A percentile compares a stretch with the other conserved stretches of the same genome.
Evolutionary conservation across 495 filamentous ascomycete genomes (phyloP).

Genomic region (Daldinia bambusicola): DNA sequence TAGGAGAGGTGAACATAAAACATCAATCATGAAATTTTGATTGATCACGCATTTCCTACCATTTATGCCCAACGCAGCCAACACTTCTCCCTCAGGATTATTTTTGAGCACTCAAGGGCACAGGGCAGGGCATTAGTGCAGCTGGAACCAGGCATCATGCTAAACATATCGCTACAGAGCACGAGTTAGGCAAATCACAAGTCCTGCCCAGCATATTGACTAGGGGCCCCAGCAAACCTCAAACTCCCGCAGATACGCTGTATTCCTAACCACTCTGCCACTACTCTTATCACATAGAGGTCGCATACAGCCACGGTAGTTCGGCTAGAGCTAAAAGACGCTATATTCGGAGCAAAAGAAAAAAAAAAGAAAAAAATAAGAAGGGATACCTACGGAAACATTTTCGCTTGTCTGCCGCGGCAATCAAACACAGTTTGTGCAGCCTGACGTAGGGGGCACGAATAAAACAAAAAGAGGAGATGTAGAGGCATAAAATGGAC

Average conservation of each 20-base stretch:
- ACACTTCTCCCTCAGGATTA: conserved; percentile 2
- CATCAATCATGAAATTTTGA: conserved; percentile 3
- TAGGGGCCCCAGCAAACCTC: conserved; percentile 8
- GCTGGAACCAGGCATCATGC: conserved; percentile 14
- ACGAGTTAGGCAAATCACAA: conserved; percentile 34
- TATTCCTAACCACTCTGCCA: conserved; percentile 8
- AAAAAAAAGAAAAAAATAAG: conserved; percentile 19
- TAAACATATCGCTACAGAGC: conserved; percentile 19
- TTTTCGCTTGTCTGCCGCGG: conserved; percentile 29
- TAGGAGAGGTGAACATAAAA: too few relatives aligned
- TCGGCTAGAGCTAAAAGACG: background rate
- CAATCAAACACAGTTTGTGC: conserved; percentile 27
- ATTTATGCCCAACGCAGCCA: conserved; percentile 1
- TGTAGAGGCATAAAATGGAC: conserved; percentile 15
- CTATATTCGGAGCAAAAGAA: too few relatives aligned
- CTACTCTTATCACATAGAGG: background rate
- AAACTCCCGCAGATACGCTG: conserved; percentile 27
- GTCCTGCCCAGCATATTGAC: conserved; percentile 29
- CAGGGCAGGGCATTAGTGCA: conserved; percentile 5
- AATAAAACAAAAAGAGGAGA: background rate
- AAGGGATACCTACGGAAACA: conserved; percentile 3
- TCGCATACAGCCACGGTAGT: background rate
- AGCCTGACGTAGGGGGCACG: background rate
- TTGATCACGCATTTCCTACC: background rate
- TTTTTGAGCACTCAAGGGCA: conserved; percentile 5